A percentile compares a stretch with the other conserved stretches of the same genome.
Evolutionary conservation across 2,329 filamentous ascomycete genomes (phyloP).

Genomic region (Ophiocordyceps polyrhachis-furcata): DNA sequence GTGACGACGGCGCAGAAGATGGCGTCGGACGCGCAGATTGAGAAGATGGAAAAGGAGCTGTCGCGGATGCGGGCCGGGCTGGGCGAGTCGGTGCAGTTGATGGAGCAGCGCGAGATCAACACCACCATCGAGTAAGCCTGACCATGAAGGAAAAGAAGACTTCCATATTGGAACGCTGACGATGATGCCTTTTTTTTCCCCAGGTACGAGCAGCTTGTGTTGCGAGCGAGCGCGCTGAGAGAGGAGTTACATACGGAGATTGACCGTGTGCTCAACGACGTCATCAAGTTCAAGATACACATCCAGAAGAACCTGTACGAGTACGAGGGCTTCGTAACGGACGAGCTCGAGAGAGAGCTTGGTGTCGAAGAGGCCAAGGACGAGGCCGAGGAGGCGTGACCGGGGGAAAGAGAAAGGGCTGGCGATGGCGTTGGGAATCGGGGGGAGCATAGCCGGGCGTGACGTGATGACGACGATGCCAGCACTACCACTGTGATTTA

Average conservation of each 20-base stretch:
- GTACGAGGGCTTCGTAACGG: slow-evolving; percentile 82
- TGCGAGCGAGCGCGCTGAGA: slow-evolving; percentile 64
- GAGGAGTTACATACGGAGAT: slow-evolving; percentile 97
- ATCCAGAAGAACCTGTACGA: slow-evolving; percentile 83
- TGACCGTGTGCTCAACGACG: slow-evolving; percentile 87
- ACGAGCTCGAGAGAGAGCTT: slow-evolving; percentile 77
- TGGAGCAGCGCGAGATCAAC: slow-evolving; percentile 93
- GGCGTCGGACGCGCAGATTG: slow-evolving; percentile 80
- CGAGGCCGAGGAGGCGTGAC: slow-evolving; percentile 25
- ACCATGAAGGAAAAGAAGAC: background rate
- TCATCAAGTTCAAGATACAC: slow-evolving; percentile 97
- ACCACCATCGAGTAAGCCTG: slow-evolving; percentile 77
- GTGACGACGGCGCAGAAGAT: slow-evolving; percentile 70
- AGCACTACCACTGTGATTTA: background rate
- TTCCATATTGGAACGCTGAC: background rate
- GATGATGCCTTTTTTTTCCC: background rate
- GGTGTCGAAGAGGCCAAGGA: slow-evolving; percentile 41
- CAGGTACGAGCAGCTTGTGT: slow-evolving; percentile 82
- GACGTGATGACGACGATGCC: background rate
- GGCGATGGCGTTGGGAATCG: background rate
- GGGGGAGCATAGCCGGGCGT: background rate
- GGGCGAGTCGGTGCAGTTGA: slow-evolving; percentile 69
- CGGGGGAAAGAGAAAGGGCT: background rate
- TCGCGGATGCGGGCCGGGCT: slow-evolving; percentile 74
- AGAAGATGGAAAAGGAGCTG: slow-evolving; percentile 98